phyloP scores from a whole-genome alignment of 2,329 filamentous ascomycete species.

The Dactylellina cionopaga region DNA sequence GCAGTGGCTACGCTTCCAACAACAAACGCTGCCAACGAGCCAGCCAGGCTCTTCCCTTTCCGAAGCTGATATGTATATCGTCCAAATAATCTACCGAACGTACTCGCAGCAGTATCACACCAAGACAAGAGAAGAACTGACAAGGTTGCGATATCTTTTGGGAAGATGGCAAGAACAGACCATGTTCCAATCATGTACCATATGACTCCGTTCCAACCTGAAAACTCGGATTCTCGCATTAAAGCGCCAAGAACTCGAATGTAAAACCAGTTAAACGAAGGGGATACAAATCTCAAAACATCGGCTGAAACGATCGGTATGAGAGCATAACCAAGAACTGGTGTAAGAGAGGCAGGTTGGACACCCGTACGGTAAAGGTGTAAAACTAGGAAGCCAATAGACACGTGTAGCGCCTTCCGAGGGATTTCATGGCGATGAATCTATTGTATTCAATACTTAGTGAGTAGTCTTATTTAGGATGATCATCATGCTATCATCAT shows the following conservation, averaged over 20 bases:
- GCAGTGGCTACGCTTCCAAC: conserved; percentile 84
- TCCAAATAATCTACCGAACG: conserved; percentile 89
- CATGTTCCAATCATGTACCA: conserved; percentile 94
- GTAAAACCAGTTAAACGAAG: conserved; percentile 85
- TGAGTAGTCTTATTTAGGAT: neutral
- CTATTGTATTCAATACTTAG: conserved; percentile 58
- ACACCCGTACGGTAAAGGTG: conserved; percentile 83
- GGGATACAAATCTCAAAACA: conserved; percentile 81
- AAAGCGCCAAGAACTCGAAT: conserved; percentile 84
- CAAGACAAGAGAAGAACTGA: conserved; percentile 90
- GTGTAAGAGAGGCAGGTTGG: conserved; percentile 80
- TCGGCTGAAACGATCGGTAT: conserved; percentile 86
- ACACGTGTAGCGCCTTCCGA: conserved; percentile 90
- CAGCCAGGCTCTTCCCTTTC: conserved; percentile 88
- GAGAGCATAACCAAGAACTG: conserved; percentile 80
- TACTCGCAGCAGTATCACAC: conserved; percentile 97
- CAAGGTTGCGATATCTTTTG: conserved; percentile 92
- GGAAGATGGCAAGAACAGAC: conserved; percentile 83
- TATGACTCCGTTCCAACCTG: conserved; percentile 95
- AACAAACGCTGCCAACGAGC: conserved; percentile 82
- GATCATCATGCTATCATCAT: neutral
- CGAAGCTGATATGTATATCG: conserved; percentile 86
- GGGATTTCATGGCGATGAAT: conserved; percentile 93
- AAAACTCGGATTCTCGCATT: conserved; percentile 96
- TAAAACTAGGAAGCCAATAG: conserved; percentile 92